A percentile compares a stretch with the other conserved stretches of the same genome.
These are phyloP conservation scores for Blastocystis sp. DNA, from an alignment of 352 stramenopile genomes.

Conservation along the genomic window DNA sequence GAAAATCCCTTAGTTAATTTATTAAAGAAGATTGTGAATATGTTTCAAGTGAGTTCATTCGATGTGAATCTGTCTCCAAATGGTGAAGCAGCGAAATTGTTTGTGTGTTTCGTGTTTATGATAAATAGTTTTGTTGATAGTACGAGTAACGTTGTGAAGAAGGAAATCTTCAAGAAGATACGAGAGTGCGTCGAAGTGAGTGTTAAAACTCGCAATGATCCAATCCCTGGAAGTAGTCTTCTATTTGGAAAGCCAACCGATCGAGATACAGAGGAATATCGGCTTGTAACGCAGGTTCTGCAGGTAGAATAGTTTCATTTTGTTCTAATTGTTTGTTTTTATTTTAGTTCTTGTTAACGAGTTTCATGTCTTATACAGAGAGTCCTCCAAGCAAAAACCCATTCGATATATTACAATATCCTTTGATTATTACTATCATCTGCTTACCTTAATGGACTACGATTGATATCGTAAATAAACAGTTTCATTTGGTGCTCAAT, in stretches of 20 bases:
- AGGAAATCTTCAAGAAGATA: conserved; percentile 8
- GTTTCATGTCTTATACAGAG: no score
- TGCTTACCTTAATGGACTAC: not conserved
- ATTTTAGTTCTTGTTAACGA: not conserved
- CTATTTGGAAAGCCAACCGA: conserved; percentile 13
- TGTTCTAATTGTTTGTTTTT: not conserved
- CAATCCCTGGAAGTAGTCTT: conserved; percentile 17
- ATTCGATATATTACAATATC: not conserved
- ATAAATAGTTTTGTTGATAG: not conserved
- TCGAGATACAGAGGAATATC: not conserved
- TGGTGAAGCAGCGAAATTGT: conserved; percentile 27
- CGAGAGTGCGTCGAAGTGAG: conserved; percentile 21
- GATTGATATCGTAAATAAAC: not conserved
- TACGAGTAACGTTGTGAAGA: not conserved
- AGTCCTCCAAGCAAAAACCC: no score
- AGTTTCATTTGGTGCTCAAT: not conserved
- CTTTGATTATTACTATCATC: not conserved
- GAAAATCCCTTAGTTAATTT: not conserved
- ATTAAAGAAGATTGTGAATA: not conserved
- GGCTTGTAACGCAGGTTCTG: not conserved
- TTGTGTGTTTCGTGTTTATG: not conserved
- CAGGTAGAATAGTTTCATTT: conserved; percentile 13
- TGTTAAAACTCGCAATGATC: conserved; percentile 27
- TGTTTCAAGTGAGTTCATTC: conserved; percentile 31
- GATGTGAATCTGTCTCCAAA: conserved; percentile 43